Conservation (phyloP, 805 yeast species). For the Saccharomycopsis vini region DNA sequence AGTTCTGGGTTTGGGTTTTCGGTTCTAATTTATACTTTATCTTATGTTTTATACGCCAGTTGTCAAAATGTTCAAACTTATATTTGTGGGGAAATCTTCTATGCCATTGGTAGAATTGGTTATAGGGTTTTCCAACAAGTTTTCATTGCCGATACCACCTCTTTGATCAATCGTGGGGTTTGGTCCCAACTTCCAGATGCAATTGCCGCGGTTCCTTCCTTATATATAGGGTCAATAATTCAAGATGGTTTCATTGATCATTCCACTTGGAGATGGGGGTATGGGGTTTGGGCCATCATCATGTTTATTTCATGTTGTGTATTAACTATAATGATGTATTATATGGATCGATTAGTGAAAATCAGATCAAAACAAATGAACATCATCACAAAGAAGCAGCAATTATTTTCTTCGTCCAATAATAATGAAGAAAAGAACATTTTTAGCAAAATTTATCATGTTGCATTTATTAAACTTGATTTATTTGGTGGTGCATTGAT, state of each 20-base stretch:
- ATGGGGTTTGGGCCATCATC: slow-evolving; percentile 37
- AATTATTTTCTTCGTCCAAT: not conserved
- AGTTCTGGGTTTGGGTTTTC: slow-evolving; percentile 31
- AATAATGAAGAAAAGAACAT: not conserved
- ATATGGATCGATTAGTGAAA: slow-evolving; percentile 21
- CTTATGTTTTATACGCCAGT: slow-evolving; percentile 29
- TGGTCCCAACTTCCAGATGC: slow-evolving; percentile 31
- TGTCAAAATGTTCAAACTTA: slow-evolving; percentile 27
- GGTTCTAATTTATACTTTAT: slow-evolving; percentile 25
- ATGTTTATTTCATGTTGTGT: slow-evolving; percentile 22
- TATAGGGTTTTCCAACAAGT: slow-evolving; percentile 29
- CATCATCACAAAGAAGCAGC: not conserved
- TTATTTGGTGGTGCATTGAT: slow-evolving; percentile 22
- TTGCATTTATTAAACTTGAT: slow-evolving; percentile 22
- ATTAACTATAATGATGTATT: slow-evolving; percentile 22
- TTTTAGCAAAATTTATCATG: slow-evolving; percentile 16
- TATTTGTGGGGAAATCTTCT: slow-evolving; percentile 29
- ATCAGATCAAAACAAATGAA: not conserved
- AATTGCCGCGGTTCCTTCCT: slow-evolving; percentile 24
- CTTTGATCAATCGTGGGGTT: slow-evolving; percentile 30
- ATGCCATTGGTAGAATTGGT: slow-evolving; percentile 32
- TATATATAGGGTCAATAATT: slow-evolving; percentile 25
- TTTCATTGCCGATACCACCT: slow-evolving; percentile 32
- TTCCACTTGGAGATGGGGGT: slow-evolving; percentile 42
- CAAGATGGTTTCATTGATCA: slow-evolving; percentile 26